Evolutionary conservation across 768 basidiomycete genomes (phyloP).

Genomic region (Pleurotus salmoneostramineus): DNA sequence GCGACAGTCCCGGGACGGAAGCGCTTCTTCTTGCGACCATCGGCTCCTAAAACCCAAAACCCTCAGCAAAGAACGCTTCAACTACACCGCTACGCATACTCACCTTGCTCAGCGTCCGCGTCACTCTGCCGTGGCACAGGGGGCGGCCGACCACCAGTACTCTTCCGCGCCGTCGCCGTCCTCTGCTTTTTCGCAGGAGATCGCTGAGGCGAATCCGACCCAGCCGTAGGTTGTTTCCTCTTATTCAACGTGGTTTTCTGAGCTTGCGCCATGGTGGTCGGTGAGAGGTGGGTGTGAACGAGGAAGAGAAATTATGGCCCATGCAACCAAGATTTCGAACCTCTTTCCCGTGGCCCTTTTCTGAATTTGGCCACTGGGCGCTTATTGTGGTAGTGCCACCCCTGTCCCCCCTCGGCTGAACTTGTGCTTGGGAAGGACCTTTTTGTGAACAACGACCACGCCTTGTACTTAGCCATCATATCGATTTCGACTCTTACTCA

Average conservation of each 20-base stretch:
- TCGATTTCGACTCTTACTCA: no score
- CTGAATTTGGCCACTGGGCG: slow-evolving; percentile 2
- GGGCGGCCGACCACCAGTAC: slow-evolving; percentile 67
- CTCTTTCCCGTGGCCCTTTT: not conserved
- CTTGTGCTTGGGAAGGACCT: no score
- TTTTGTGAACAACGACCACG: no score
- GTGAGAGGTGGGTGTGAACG: slow-evolving; percentile 5
- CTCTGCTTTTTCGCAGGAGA: slow-evolving; percentile 43
- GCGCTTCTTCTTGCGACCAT: slow-evolving; percentile 49
- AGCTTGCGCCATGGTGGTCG: slow-evolving; percentile 57
- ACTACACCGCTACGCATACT: not conserved
- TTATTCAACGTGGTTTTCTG: slow-evolving; percentile 53
- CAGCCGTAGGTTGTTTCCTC: slow-evolving; percentile 39
- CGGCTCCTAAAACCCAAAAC: slow-evolving; percentile 16
- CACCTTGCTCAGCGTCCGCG: not conserved
- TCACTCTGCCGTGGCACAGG: not conserved
- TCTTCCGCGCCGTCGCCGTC: slow-evolving; percentile 75
- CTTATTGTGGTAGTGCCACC: not conserved
- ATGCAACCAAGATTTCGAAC: not conserved
- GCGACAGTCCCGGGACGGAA: slow-evolving; percentile 90
- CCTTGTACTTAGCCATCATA: no score
- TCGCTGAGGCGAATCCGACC: slow-evolving; percentile 43
- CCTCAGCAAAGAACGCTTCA: not conserved
- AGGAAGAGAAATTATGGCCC: not conserved
- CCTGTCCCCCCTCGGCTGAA: not conserved